Evolutionary conservation across 2,329 filamentous ascomycete genomes (phyloP).

Genomic region (Cadophora sp.): DNA sequence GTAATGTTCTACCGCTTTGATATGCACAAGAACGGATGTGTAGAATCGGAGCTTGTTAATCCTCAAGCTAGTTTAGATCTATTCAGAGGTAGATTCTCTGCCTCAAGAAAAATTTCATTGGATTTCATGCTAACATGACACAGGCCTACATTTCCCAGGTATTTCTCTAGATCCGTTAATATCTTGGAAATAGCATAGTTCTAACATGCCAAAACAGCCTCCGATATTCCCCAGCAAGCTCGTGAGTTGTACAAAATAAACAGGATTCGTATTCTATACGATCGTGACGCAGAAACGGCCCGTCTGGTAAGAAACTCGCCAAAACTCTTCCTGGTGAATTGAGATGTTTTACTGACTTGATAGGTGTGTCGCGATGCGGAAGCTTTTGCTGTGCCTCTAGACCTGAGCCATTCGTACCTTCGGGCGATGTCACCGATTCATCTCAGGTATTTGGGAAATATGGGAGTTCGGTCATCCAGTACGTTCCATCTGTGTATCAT

Average conservation of each 20-base stretch:
- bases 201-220: constrained; percentile 54
- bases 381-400: constrained; percentile 75
- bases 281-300: constrained; percentile 79
- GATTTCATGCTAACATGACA: neutral
- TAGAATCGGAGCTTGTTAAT: constrained; percentile 39
- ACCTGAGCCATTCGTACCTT: constrained; percentile 84
- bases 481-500: neutral
- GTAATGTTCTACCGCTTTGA: constrained; percentile 42
- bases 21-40: constrained; percentile 38
- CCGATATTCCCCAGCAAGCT: constrained; percentile 83
- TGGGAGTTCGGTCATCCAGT: constrained; percentile 84
- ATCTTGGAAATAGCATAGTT: no score
- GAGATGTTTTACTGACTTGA: neutral
- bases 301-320: constrained; percentile 55
- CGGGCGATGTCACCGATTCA: constrained; percentile 90
- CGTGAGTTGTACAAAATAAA: constrained; percentile 87
- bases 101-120: neutral
- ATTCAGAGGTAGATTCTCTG: constrained; percentile 30
- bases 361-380: constrained; percentile 72
- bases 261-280: constrained; percentile 84
- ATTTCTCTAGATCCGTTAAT: neutral
- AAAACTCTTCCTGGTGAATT: neutral
- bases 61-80: constrained; percentile 37
- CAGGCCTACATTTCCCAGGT: constrained; percentile 65
- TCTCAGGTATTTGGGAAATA: constrained; percentile 83